phyloP scores from a whole-genome alignment of 495 filamentous ascomycete genomes.

The Penicillium atrosanguineum region DNA sequence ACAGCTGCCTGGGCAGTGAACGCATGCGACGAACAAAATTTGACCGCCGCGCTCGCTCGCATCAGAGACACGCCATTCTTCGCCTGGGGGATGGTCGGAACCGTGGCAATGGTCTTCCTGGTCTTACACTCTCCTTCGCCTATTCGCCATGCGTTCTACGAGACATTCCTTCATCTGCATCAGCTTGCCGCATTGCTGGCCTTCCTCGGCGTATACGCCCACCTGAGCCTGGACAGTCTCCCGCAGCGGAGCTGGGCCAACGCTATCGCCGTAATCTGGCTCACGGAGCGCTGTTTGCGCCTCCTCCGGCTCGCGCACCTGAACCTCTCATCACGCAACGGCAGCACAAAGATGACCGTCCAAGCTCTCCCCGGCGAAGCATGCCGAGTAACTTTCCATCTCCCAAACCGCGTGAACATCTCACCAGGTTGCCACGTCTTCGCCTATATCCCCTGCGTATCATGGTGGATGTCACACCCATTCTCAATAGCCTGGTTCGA shows the following conservation, averaged over 20 bases:
- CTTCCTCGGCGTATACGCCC: constrained; percentile 66
- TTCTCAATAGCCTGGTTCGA: constrained; percentile 58
- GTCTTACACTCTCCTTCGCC: constrained; percentile 69
- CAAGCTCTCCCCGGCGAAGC: constrained; percentile 54
- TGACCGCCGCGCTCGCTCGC: constrained; percentile 56
- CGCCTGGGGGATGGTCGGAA: constrained; percentile 47
- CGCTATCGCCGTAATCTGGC: constrained; percentile 62
- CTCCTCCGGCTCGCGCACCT: constrained; percentile 55
- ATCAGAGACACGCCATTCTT: constrained; percentile 61
- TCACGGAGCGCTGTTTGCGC: constrained; percentile 59
- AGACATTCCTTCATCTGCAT: constrained; percentile 78
- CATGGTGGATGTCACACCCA: constrained; percentile 66
- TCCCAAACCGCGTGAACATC: constrained; percentile 74
- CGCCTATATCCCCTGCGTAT: constrained; percentile 73
- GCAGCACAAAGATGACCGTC: constrained; percentile 43
- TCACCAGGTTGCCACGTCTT: constrained; percentile 77
- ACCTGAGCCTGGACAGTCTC: constrained; percentile 60
- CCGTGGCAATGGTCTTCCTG: constrained; percentile 61
- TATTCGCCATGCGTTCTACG: constrained; percentile 86
- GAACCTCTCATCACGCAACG: constrained; percentile 47
- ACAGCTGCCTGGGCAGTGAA: constrained; percentile 66
- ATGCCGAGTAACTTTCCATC: constrained; percentile 63
- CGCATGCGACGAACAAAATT: constrained; percentile 35
- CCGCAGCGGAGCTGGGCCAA: constrained; percentile 61
- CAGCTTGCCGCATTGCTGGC: constrained; percentile 64